phyloP scores from a whole-genome alignment of 2,329 filamentous ascomycete genomes.

The Cladosporium velox region DNA sequence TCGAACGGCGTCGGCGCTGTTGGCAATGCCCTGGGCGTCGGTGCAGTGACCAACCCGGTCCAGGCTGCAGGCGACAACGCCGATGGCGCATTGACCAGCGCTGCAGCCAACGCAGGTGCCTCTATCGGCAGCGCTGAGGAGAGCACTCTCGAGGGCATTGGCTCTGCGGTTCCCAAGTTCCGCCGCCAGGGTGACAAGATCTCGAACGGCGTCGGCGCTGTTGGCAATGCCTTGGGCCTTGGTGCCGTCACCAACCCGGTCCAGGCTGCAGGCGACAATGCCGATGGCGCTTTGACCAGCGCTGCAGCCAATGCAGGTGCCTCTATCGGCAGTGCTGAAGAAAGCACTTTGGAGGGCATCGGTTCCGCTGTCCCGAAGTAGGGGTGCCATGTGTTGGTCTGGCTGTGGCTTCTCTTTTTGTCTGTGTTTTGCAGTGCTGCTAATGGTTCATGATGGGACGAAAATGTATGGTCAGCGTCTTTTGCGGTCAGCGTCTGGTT shows the following conservation, averaged over 20 bases:
- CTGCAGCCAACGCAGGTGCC: conserved; percentile 22
- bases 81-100: conserved; percentile 22
- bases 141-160: conserved; percentile 21
- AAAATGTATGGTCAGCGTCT: not conserved
- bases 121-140: conserved; percentile 22
- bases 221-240: conserved; percentile 20
- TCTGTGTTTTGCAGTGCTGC: not conserved
- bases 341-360: conserved; percentile 18
- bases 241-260: conserved; percentile 16
- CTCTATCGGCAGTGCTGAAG: conserved; percentile 18
- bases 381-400: not conserved
- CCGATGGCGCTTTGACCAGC: conserved; percentile 22
- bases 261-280: conserved; percentile 13
- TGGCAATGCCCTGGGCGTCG: conserved; percentile 19
- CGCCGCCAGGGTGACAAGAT: conserved; percentile 25
- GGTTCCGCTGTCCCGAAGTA: conserved; percentile 21
- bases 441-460: not conserved
- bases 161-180: conserved; percentile 21
- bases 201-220: conserved; percentile 21
- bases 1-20: conserved; percentile 22
- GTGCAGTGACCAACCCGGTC: conserved; percentile 18
- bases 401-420: not conserved
- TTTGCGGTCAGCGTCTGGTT: not conserved
- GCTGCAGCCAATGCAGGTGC: conserved; percentile 22
- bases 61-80: conserved; percentile 18